Evolutionary conservation across 129 eudicot species (phyloP), one percentile per base, ranked within the genome.

Genomic region (Tagetes erecta): DNA sequence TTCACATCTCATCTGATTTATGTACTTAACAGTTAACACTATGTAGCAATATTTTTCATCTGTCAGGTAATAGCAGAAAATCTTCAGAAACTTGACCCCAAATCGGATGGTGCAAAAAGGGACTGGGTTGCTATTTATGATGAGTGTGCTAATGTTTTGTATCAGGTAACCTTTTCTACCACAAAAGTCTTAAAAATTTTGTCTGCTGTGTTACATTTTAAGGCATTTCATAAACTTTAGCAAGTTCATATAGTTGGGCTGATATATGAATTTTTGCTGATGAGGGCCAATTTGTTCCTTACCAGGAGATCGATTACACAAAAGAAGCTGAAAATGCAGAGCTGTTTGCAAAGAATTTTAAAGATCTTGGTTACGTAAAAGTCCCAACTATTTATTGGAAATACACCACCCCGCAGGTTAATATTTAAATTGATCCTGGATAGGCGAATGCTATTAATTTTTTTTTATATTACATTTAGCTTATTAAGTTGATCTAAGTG

Each of bases 61-160:
- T 59, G 73, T 39, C 85, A 95, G 99, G 99, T 95, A 33, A 81
- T 95, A 68, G 97, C 99, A 75, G 97, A 95, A 91, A 86, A 95
- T 85, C 99, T 95, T 68, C 99, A 95, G 72, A 95, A 95, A 81
- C 78, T 95, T 73, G 99, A 95, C 75, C 99, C 99, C 3, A 95
- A 95, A 79, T 95, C 99, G 30, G 99, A 95, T 78, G 99, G 99
- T 75, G 99, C 99, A 56, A 95, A 91, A 80, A 88, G 99, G 84
- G 99, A 95, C 65, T 95, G 99, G 99, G 99, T 95, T 78, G 97
- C 99, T 76, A 95, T 95, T 75, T 95, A 95, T 73, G 99, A 95
- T 77, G 99, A 95, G 83, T 95, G 99, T 73, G 99, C 99, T 41
- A 95, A 80, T 85, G 99, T 95, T 72, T 80, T 95, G 66, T 95